These are phyloP conservation scores for Chlorella sp. DNA, from an alignment of 139 green algal genomes.

Conservation along the genomic window DNA sequence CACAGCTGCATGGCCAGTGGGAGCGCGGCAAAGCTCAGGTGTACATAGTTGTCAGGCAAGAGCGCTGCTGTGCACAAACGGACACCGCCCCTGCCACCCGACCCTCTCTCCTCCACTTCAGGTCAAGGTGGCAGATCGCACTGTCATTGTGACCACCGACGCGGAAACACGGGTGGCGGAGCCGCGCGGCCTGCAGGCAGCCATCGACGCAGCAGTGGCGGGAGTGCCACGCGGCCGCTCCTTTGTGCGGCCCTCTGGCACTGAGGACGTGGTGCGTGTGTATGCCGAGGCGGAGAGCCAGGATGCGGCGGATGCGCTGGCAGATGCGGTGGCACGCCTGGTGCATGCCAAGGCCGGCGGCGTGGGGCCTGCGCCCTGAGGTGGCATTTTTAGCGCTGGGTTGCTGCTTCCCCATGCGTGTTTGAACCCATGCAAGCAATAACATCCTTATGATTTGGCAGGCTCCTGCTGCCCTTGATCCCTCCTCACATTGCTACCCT, in stretches of 20 bases:
- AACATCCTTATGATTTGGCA: no score
- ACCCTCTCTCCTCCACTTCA: no score
- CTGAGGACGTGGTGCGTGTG: conserved; percentile 96
- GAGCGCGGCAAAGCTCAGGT: no score
- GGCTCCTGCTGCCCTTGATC: no score
- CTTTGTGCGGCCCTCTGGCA: conserved; percentile 95
- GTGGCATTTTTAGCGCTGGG: no score
- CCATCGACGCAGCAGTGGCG: conserved; percentile 73
- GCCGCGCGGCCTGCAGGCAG: conserved; percentile 75
- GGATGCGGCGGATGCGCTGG: conserved; percentile 78
- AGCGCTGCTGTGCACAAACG: no score
- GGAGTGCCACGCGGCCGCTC: conserved; percentile 64
- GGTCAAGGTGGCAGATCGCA: neutral
- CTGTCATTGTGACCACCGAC: conserved; percentile 72
- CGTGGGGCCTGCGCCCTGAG: conserved; percentile 36
- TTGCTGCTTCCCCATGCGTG: no score
- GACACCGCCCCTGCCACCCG: no score
- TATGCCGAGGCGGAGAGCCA: conserved; percentile 93
- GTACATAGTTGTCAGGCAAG: no score
- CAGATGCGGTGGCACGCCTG: conserved; percentile 58
- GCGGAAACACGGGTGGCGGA: conserved; percentile 78
- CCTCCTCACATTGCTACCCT: no score
- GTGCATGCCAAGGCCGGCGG: conserved; percentile 64
- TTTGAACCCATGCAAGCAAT: no score
- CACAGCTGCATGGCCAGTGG: neutral